These are phyloP conservation scores for Clathrospora elynae DNA, from an alignment of 2,329 filamentous ascomycete species.

Conservation along the genomic window DNA sequence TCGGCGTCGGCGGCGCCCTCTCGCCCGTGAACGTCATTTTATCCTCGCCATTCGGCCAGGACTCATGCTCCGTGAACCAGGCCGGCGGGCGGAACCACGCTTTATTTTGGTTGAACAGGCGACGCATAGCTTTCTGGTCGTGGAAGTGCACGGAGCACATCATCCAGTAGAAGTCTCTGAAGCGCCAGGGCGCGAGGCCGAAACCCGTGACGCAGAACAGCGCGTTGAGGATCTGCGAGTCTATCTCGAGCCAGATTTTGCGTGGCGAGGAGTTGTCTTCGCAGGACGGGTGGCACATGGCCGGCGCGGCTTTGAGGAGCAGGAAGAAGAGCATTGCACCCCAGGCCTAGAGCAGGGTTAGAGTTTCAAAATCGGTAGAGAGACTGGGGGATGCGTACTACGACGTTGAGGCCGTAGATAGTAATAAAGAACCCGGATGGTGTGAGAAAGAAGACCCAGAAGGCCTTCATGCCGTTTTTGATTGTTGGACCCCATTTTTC, in stretches of 20 bases:
- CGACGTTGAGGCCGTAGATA: constrained; percentile 78
- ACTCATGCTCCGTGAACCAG: constrained; percentile 61
- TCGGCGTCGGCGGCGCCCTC: constrained; percentile 67
- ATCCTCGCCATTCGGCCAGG: constrained; percentile 32
- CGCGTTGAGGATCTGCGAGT: constrained; percentile 80
- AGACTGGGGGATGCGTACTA: constrained; percentile 44
- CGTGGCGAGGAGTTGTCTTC: constrained; percentile 73
- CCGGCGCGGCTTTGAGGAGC: constrained; percentile 73
- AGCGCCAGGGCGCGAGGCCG: constrained; percentile 82
- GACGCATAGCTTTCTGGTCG: constrained; percentile 57
- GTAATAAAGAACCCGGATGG: constrained; percentile 76
- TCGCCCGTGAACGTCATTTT: constrained; percentile 66
- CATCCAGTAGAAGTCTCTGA: constrained; percentile 79
- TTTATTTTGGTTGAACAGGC: constrained; percentile 73
- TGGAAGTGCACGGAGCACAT: constrained; percentile 61
- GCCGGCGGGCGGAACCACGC: constrained; percentile 75
- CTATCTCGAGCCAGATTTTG: constrained; percentile 81
- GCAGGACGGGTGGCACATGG: constrained; percentile 74
- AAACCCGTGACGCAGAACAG: constrained; percentile 89
- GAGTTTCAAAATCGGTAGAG: background rate
- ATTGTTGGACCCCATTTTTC: constrained; percentile 62
- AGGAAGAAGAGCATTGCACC: constrained; percentile 88
- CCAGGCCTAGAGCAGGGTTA: constrained; percentile 73
- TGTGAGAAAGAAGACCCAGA: constrained; percentile 74
- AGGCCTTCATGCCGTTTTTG: constrained; percentile 62